Conservation (phyloP, 225 moss, liverwort and hornwort genomes). For the Marchantia paleacea region DNA sequence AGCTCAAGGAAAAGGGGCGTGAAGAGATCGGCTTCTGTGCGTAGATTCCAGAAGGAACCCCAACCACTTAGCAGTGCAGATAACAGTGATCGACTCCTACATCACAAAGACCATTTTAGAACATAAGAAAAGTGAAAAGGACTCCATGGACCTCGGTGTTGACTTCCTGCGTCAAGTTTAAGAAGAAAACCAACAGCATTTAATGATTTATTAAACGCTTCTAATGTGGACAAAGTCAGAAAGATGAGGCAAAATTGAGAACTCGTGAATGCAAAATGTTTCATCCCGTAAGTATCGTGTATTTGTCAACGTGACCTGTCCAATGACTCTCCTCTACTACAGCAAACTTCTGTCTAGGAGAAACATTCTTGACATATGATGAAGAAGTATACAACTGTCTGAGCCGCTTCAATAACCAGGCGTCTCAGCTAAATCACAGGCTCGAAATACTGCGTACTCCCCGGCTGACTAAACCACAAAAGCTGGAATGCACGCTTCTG, state of each 20-base stretch:
- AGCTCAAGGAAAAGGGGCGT: too few species aligned
- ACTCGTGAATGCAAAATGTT: neutral
- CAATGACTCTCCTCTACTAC: neutral
- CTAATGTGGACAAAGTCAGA: neutral
- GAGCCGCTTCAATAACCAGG: constrained; percentile 1
- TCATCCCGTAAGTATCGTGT: constrained; percentile 2
- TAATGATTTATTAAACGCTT: neutral
- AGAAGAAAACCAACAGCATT: too few species aligned
- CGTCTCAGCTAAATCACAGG: neutral
- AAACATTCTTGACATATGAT: constrained; percentile 4
- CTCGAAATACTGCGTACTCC: neutral
- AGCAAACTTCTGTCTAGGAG: neutral
- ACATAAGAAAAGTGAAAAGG: too few species aligned
- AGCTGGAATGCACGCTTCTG: neutral
- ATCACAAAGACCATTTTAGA: too few species aligned
- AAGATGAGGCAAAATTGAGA: neutral
- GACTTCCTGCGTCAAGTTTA: too few species aligned
- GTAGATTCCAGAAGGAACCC: too few species aligned
- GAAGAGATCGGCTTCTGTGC: too few species aligned
- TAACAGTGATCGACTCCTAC: too few species aligned
- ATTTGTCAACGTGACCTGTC: neutral
- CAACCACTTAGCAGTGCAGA: too few species aligned
- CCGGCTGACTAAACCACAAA: neutral
- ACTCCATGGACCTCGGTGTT: too few species aligned
- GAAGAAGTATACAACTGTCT: constrained; percentile 9